These are phyloP conservation scores for Setaria viridis DNA, from an alignment of 202 grass and related monocot genomes.

Conservation along the genomic window DNA sequence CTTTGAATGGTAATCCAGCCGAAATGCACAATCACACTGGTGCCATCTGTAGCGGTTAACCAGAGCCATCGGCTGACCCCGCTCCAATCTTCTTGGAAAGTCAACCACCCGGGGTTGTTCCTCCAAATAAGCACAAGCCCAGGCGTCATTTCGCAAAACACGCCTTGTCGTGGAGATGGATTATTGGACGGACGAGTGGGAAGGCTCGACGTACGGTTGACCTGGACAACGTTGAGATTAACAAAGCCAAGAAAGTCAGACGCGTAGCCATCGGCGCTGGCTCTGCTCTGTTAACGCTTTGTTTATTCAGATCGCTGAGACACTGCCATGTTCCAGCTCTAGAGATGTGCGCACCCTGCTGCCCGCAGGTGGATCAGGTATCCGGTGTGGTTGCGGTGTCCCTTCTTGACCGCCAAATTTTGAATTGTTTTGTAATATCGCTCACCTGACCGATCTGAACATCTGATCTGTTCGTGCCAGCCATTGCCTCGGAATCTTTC, in stretches of 20 bases:
- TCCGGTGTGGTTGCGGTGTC: not conserved
- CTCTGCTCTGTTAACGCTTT: constrained; percentile 39
- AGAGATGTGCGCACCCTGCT: constrained; percentile 44
- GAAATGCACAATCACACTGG: no score
- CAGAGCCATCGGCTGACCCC: not conserved
- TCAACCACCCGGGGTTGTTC: not conserved
- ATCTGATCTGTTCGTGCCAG: constrained; percentile 37
- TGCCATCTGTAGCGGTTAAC: not conserved
- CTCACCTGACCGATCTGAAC: constrained; percentile 39
- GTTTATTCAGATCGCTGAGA: constrained; percentile 50
- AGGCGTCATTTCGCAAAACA: not conserved
- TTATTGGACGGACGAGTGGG: constrained; percentile 30
- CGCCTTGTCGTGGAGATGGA: not conserved
- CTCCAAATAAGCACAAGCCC: not conserved
- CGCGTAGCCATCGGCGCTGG: constrained; percentile 37
- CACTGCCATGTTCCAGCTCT: constrained; percentile 48
- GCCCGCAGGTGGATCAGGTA: constrained; percentile 32
- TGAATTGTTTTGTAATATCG: constrained; percentile 10
- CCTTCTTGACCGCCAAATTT: constrained; percentile 36
- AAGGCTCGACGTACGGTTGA: constrained; percentile 68
- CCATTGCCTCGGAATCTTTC: constrained; percentile 33
- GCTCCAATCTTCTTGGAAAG: constrained; percentile 17
- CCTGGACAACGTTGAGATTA: constrained; percentile 36
- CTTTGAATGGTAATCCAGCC: not conserved
- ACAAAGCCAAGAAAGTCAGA: constrained; percentile 25